Base-by-base conservation (phyloP, 2,329 filamentous ascomycete species). In the Onygenales sp. region DNA sequence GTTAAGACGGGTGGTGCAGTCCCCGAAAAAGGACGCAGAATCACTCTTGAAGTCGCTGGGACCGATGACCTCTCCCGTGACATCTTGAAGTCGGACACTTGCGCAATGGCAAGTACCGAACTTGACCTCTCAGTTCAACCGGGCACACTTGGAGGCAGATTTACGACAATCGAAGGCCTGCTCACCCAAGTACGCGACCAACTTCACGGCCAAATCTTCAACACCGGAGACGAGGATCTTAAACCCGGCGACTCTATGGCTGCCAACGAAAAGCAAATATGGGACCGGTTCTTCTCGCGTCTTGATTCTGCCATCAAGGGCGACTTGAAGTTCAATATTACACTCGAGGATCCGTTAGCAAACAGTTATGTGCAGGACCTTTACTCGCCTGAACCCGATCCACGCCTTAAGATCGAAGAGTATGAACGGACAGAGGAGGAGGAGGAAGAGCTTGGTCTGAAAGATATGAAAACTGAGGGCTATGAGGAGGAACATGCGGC, bases 1-100 rank as follows among this genome's bases (percentile, higher is more conserved):
- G 89, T 98, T 67, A 97, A 97, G 79, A 97, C 93, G 1, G 93
- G 93, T 59, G 93, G 93, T 52, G 91, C 86, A 64, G 85, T 98
- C 21, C 93, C 93, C 7, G 85, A 86, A 53, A 83, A 87, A 66
- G 93, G 93, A 57, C 86, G 86, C 69, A 86, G 84, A 60, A 94
- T 96, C 62, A 90, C 81, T 0, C 78, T 98, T 31, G 75, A 78
- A 51, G 86, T 97, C 53, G 77, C 83, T 55, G 82, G 73, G 36
- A 67, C 75, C 35, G 79, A 84, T 55, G 93, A 98, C 69, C 79
- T 98, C 43, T 86, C 85, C 10, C 83, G 93, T 58, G 93, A 98
- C 65, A 95, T 98, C 56, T 84, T 98, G 64, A 98, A 98, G 77
- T 90, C 87, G 61, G 93, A 98, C 71, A 93, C 87, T 31, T 97